Evolutionary conservation across 176 grass and related monocot species (phyloP), one percentile per base, ranked within the genome.

Genomic region (Oryza meridionalis): DNA sequence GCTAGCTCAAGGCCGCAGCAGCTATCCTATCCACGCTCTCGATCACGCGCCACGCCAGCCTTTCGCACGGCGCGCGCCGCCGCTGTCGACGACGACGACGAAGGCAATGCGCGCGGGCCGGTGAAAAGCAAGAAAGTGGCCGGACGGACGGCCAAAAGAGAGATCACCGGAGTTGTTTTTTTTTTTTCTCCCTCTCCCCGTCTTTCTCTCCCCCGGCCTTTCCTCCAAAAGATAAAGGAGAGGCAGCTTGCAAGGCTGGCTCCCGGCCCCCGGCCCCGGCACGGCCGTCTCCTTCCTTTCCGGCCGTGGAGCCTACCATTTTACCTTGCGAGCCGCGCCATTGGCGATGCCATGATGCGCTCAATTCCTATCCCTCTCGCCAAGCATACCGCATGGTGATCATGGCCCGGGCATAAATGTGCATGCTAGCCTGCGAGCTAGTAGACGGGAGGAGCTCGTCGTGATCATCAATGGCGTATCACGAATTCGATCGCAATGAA

Each of bases 171-270:
- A 50, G 37, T 31, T 31, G 2, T 31, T 31, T 31, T 31, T 31
- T n/a, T 61, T 25, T 42, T 38, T 9, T 62, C 79, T 53, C 31
- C 33, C 38, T 40, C 67, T 71, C 43, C 19, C n/a, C 19, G 3
- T 33, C 61, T 31, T 31, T 46, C 81, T 55, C 46, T 29, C 9
- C 75, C 4, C 83, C 42, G 3, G 22, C 46, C 25, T 77, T 78
- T 77, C 75, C 33, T 73, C 55, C 70, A 46, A 82, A 81, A 73
- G 70, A 27, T 25, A 73, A 82, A 58, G 37, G 9, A 13, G 17
- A 31, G 33, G 38, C 15, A 64, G 49, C 17, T 71, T 17, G 35
- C 74, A 85, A 85, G 35, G 32, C 74, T 85, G 74, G 83, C 65
- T 67, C 82, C 26, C 13, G 33, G 29, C 27, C 40, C 21, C 27